Conservation (phyloP, 768 basidiomycete species). For the Leccinum boreale region DNA sequence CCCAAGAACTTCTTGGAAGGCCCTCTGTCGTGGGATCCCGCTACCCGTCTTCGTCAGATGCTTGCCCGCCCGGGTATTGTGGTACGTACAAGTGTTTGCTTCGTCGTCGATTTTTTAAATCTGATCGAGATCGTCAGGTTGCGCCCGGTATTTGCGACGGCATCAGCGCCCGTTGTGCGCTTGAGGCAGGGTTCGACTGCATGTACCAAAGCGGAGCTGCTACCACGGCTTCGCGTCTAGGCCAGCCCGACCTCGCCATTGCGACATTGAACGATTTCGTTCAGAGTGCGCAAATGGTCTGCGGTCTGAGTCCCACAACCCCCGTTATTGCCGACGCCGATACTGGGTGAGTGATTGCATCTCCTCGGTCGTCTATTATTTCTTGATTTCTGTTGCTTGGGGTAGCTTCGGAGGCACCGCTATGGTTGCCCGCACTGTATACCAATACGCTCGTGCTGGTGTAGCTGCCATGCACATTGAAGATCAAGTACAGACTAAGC, state of each 20-base stretch:
- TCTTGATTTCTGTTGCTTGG: constrained; percentile 6
- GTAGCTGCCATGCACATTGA: constrained; percentile 78
- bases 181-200: constrained; percentile 77
- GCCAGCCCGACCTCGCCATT: constrained; percentile 76
- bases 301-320: constrained; percentile 56
- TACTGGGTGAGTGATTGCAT: constrained; percentile 49
- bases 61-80: constrained; percentile 72
- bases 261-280: constrained; percentile 78
- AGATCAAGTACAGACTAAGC: constrained; percentile 78
- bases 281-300: constrained; percentile 67
- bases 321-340: constrained; percentile 82
- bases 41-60: constrained; percentile 70
- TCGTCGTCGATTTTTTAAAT: not conserved
- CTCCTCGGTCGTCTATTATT: not conserved
- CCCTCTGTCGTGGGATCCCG: constrained; percentile 62
- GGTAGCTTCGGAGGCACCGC: constrained; percentile 65
- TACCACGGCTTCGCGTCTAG: constrained; percentile 75
- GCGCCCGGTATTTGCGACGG: constrained; percentile 81
- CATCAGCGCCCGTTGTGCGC: constrained; percentile 74
- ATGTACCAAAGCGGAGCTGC: constrained; percentile 81
- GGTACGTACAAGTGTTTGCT: constrained; percentile 38
- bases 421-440: constrained; percentile 73
- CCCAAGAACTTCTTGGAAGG: constrained; percentile 67
- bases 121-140: constrained; percentile 37
- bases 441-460: constrained; percentile 65